Conservation (phyloP, 495 filamentous ascomycete species). For the Trichoderma orchidacearum region DNA sequence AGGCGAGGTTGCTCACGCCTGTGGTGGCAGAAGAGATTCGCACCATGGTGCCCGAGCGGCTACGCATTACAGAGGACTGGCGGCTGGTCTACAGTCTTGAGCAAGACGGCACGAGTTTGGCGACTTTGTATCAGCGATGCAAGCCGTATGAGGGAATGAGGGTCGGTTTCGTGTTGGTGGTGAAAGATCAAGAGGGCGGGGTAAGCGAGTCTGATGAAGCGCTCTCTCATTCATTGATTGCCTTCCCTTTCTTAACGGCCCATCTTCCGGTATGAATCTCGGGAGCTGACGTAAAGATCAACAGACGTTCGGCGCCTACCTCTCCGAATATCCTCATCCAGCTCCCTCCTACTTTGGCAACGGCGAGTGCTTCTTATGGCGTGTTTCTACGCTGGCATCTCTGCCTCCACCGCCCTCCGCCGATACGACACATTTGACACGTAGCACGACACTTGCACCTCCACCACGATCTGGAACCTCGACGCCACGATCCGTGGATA, state of each 20-base stretch:
- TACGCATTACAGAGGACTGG: conserved; percentile 84
- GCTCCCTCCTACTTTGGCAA: conserved; percentile 83
- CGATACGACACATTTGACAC: conserved; percentile 54
- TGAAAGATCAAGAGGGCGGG: conserved; percentile 60
- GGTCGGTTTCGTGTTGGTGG: conserved; percentile 76
- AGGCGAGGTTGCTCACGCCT: conserved; percentile 43
- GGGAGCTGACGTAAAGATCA: background rate
- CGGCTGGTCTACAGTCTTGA: conserved; percentile 79
- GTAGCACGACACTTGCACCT: conserved; percentile 51
- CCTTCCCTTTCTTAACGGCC: background rate
- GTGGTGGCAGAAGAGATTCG: conserved; percentile 88
- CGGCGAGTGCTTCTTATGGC: conserved; percentile 97
- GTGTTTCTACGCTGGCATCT: conserved; percentile 47
- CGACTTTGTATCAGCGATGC: conserved; percentile 74
- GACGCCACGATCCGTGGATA: conserved; percentile 21
- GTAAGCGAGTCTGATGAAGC: conserved; percentile 29
- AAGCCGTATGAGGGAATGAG: conserved; percentile 45
- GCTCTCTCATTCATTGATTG: background rate
- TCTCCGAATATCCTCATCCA: conserved; percentile 74
- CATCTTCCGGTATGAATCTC: background rate
- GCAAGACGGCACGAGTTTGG: conserved; percentile 75
- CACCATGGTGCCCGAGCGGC: conserved; percentile 67
- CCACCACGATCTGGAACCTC: conserved; percentile 16
- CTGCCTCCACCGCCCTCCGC: conserved; percentile 63
- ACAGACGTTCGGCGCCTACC: conserved; percentile 84